Conservation (phyloP, 305 asterid species). For the Salvia sclarea region DNA sequence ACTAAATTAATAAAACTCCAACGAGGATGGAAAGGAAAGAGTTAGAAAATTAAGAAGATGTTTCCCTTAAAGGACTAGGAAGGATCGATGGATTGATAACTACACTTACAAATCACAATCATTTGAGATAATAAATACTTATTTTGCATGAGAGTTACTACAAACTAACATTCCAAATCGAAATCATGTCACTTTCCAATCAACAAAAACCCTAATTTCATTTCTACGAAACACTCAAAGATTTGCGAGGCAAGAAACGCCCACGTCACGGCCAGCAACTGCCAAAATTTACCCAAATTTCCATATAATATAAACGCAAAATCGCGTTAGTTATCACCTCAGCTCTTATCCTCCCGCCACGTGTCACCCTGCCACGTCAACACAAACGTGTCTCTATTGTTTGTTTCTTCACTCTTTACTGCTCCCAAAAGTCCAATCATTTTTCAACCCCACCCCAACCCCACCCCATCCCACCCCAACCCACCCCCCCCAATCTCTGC, state of each 20-base stretch:
- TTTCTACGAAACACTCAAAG: slow-evolving; percentile 1
- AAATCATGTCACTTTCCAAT: neutral
- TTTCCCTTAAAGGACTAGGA: too few species aligned
- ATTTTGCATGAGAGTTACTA: neutral
- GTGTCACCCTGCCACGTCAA: slow-evolving; percentile 18
- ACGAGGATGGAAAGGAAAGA: too few species aligned
- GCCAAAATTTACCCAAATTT: neutral
- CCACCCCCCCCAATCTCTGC: neutral
- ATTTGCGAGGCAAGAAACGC: slow-evolving; percentile 29
- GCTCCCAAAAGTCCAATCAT: slow-evolving; percentile 14
- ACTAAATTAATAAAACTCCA: too few species aligned
- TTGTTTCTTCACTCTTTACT: neutral
- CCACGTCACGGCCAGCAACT: neutral
- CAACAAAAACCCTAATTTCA: neutral
- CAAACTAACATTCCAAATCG: neutral
- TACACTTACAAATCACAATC: too few species aligned
- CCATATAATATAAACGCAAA: neutral
- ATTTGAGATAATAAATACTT: too few species aligned
- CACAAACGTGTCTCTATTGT: slow-evolving; percentile 32
- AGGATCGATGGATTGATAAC: too few species aligned
- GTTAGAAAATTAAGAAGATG: too few species aligned
- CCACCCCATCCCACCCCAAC: neutral
- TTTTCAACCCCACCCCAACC: slow-evolving; percentile 18
- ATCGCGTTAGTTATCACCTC: neutral
- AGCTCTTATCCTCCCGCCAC: slow-evolving; percentile 11